Evolutionary conservation across 768 basidiomycete species (phyloP), one percentile per base, ranked within the genome.

Genomic region (Daedaleopsis nitida): DNA sequence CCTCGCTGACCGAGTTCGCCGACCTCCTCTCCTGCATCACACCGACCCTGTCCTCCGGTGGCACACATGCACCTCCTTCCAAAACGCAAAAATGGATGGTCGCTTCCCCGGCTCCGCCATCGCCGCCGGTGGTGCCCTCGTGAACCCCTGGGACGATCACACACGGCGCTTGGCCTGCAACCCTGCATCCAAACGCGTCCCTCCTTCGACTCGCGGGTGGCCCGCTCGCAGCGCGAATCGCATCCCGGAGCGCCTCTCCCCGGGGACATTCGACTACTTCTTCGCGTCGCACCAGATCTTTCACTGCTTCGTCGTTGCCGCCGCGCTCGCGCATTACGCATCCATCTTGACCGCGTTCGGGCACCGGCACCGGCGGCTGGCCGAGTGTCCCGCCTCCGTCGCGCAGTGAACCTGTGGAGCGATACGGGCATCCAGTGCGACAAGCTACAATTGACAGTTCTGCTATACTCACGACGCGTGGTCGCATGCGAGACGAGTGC

Each of bases 241-340:
- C 52, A 81, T 93, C 57, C 94, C 93, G 47, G 94, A 96, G 69
- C 80, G 85, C 42, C 75, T 87, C 62, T 76, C 79, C 8, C 92
- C 92, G 6, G 92, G 93, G 39, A 83, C 74, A 64, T 94, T 94
- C 74, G 93, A 95, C 75, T 81, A 83, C 68, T 82, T 92, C 68
- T 81, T 87, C 57, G 83, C 90, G 0, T 93, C 90, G 19, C 94
- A 96, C 77, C 92, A 96, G 74, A 89, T 96, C 67, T 96, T 97
- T 74, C 95, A 96, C 70, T 72, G 87, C 62, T 86, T 83, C 68
- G 93, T 96, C 39, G 78, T 93, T 56, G 73, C 86, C 24, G 91
- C 89, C 11, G 89, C 87, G 38, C 73, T 88, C 65, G 77, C 84
- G 11, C 89, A 91, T 66, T 92, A 87, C 74, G 72, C 74, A 38